Evolutionary conservation across 2,329 filamentous ascomycete species (phyloP).

Genomic region (Ophiostoma triangulosporum): DNA sequence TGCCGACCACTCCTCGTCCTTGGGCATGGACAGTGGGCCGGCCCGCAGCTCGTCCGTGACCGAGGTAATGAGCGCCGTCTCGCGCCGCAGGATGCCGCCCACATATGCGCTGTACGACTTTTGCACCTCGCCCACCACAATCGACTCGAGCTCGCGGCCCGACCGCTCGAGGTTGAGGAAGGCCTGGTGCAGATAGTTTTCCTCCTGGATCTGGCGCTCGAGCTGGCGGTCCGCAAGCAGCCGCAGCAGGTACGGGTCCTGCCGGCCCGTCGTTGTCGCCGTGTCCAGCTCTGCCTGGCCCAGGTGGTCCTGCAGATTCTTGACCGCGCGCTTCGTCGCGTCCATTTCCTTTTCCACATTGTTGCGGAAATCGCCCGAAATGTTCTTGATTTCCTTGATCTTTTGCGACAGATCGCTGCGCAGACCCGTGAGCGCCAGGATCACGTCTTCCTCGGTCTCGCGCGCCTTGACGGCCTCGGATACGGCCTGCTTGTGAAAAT

Average conservation of each 20-base stretch:
- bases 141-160: slow-evolving; percentile 86
- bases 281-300: slow-evolving; percentile 69
- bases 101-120: slow-evolving; percentile 94
- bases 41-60: slow-evolving; percentile 68
- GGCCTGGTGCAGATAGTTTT: slow-evolving; percentile 92
- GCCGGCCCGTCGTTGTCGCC: slow-evolving; percentile 63
- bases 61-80: slow-evolving; percentile 68
- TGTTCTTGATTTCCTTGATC: slow-evolving; percentile 93
- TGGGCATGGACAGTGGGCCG: slow-evolving; percentile 84
- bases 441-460: slow-evolving; percentile 85
- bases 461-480: slow-evolving; percentile 74
- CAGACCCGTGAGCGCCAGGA: slow-evolving; percentile 71
- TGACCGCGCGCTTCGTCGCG: slow-evolving; percentile 62
- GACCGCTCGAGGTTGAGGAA: slow-evolving; percentile 91
- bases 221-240: slow-evolving; percentile 80
- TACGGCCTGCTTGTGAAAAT: slow-evolving; percentile 71
- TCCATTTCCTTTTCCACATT: slow-evolving; percentile 93
- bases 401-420: slow-evolving; percentile 85
- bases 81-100: slow-evolving; percentile 76
- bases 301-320: slow-evolving; percentile 67
- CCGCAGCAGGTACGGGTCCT: slow-evolving; percentile 81
- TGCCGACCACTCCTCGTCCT: slow-evolving; percentile 78
- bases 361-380: slow-evolving; percentile 94
- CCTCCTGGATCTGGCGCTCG: slow-evolving; percentile 86
- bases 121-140: slow-evolving; percentile 93